Percentiles rank a stretch among this genome's conserved stretches.
phyloP scores from a whole-genome alignment of 2,329 filamentous ascomycete species.

The Stemphylium beticola region DNA sequence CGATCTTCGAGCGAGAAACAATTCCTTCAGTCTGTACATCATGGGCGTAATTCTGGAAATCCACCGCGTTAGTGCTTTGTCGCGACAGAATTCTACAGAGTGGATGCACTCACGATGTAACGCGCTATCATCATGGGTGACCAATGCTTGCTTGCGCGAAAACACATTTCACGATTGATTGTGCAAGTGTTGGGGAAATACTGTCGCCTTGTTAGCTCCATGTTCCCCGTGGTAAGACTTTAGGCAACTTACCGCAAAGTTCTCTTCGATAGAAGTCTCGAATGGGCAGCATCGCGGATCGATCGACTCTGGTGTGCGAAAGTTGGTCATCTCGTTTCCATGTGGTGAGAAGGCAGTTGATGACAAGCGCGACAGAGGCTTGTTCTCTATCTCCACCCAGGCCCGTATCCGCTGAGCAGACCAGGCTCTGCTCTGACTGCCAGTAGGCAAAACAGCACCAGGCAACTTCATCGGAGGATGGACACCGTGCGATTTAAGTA shows the following conservation, averaged over 20 bases:
- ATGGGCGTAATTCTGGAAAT: not conserved
- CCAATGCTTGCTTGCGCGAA: slow-evolving; percentile 2
- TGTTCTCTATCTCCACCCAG: slow-evolving; percentile 4
- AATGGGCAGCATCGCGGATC: slow-evolving; percentile 10
- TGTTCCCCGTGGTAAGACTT: too few species aligned
- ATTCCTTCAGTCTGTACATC: not conserved
- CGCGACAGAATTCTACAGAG: too few species aligned
- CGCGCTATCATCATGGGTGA: not conserved
- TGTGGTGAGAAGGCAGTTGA: not conserved
- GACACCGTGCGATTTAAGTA: not conserved
- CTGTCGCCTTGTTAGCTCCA: not conserved
- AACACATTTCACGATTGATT: slow-evolving; percentile 6
- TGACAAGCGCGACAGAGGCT: not conserved
- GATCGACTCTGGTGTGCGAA: slow-evolving; percentile 7
- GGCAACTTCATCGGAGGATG: not conserved
- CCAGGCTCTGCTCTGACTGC: slow-evolving; percentile 4
- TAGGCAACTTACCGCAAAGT: not conserved
- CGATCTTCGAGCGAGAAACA: not conserved
- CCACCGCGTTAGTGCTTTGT: too few species aligned
- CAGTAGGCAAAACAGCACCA: not conserved
- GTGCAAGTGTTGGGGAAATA: slow-evolving; percentile 6
- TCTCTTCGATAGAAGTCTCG: slow-evolving; percentile 9
- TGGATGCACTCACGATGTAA: not conserved
- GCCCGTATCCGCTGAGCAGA: slow-evolving; percentile 3
- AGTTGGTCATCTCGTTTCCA: slow-evolving; percentile 6